Percentiles rank a stretch among this genome's conserved stretches.
Conservation (phyloP, 331 rosid genomes). For the Pyrus hybrid region DNA sequence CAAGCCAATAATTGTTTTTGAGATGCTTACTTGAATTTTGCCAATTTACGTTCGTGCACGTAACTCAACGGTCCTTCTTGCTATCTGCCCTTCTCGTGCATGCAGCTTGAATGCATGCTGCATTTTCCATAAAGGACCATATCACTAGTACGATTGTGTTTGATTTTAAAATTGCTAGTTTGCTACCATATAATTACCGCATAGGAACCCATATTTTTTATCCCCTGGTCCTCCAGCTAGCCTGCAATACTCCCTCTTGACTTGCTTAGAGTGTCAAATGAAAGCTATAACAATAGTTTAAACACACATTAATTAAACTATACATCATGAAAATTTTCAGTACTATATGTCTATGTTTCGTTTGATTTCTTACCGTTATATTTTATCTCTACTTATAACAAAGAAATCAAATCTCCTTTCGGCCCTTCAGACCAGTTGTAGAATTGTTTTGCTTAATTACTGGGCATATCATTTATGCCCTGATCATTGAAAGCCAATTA, state of each 20-base stretch:
- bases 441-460: background rate
- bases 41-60: constrained; percentile 18
- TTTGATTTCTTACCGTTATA: no score
- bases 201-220: background rate
- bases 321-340: no score
- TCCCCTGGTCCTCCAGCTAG: no score
- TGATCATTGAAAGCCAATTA: background rate
- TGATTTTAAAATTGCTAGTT: background rate
- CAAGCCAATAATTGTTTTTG: background rate
- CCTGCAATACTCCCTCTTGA: no score
- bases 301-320: no score
- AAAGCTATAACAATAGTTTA: background rate
- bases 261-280: background rate
- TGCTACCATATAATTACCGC: background rate
- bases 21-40: background rate
- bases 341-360: no score
- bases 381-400: no score
- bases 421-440: no score
- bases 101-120: background rate
- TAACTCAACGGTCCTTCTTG: constrained; percentile 41
- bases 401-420: no score
- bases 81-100: constrained; percentile 44
- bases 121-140: background rate
- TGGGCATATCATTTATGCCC: background rate
- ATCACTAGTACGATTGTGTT: background rate